These are phyloP conservation scores for Pyrus communis DNA, from an alignment of 306 rosid species.

Conservation along the genomic window DNA sequence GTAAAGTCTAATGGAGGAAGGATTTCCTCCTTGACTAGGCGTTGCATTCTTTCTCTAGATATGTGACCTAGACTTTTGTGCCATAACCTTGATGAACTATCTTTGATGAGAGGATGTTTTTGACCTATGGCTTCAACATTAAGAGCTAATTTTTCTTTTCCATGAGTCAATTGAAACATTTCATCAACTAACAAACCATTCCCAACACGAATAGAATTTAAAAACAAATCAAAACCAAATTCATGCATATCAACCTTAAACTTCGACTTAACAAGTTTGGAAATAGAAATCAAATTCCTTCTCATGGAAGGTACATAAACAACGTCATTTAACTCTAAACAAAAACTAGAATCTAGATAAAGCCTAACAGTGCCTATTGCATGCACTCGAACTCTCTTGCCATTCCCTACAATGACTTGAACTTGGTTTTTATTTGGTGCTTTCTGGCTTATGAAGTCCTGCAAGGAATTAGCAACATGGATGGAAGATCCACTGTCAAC, in stretches of 20 bases:
- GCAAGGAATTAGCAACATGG: no score
- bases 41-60: no score
- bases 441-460: not conserved
- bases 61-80: not conserved
- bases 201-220: not conserved
- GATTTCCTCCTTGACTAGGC: no score
- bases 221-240: not conserved
- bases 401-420: not conserved
- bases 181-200: not conserved
- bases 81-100: not conserved
- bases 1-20: no score
- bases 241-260: not conserved
- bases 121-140: not conserved
- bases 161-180: not conserved
- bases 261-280: not conserved
- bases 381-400: not conserved
- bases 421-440: not conserved
- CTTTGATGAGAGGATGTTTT: no score
- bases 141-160: not conserved
- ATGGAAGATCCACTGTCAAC: no score
- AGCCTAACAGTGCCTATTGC: not conserved
- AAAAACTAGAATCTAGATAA: not conserved
- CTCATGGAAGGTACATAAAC: not conserved
- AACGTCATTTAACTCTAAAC: no score
- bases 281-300: not conserved